Evolutionary conservation across 257 asterid genomes (phyloP).

Genomic region (Ajuga chamaepitys): DNA sequence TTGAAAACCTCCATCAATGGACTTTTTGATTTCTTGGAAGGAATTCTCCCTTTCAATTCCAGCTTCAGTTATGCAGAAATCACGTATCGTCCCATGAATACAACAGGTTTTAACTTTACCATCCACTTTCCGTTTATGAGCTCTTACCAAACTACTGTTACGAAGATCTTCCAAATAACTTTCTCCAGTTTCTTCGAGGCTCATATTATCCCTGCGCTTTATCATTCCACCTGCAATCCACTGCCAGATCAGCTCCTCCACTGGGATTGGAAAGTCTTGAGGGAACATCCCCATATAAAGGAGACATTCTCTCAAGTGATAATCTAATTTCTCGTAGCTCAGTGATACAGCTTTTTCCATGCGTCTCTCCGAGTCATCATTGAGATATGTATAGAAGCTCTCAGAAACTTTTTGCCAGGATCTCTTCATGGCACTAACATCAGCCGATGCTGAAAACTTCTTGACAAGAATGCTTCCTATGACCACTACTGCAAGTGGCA

Average conservation of each 20-base stretch:
- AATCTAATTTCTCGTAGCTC: constrained; percentile 40
- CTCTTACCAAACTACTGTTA: constrained; percentile 1
- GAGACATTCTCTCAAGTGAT: constrained; percentile 37
- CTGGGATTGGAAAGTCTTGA: constrained; percentile 27
- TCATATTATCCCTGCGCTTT: not conserved
- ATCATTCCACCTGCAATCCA: constrained; percentile 32
- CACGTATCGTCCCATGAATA: not conserved
- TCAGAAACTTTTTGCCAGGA: constrained; percentile 32
- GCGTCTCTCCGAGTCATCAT: constrained; percentile 10
- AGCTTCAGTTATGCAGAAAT: constrained; percentile 4
- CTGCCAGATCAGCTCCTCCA: constrained; percentile 26
- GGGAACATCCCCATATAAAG: constrained; percentile 43
- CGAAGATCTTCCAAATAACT: constrained; percentile 5
- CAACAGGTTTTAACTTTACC: not conserved
- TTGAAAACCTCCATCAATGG: constrained; percentile 11
- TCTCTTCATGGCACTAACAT: not conserved
- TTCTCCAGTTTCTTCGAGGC: constrained; percentile 10
- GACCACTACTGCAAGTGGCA: constrained; percentile 49
- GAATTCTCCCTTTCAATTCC: constrained; percentile 18
- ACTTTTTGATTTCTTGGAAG: constrained; percentile 30
- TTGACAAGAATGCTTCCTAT: constrained; percentile 41
- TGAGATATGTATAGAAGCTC: constrained; percentile 13
- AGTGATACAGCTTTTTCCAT: constrained; percentile 27
- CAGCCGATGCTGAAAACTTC: constrained; percentile 10
- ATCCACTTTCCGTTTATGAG: not conserved